These are phyloP conservation scores for Ascocoryne sarcoides DNA, from an alignment of 2,329 filamentous ascomycete genomes.

Conservation along the genomic window DNA sequence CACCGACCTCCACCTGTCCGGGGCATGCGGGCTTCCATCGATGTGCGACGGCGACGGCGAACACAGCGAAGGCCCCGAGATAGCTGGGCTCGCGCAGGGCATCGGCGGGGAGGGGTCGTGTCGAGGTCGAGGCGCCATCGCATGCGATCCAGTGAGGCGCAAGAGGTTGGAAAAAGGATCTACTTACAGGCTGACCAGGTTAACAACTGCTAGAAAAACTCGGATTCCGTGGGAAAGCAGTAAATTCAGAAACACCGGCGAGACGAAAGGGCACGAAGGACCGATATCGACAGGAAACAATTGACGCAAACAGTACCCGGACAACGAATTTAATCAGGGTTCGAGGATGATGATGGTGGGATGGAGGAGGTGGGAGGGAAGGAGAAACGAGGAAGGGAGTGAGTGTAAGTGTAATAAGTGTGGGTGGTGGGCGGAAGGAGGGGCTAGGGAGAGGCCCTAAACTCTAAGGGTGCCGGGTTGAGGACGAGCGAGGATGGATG, in stretches of 20 bases:
- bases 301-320: constrained; percentile 21
- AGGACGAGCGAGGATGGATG: constrained; percentile 1
- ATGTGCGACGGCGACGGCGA: constrained; percentile 13
- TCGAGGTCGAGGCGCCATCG: constrained; percentile 21
- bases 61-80: constrained; percentile 6
- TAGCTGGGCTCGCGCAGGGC: constrained; percentile 2
- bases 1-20: constrained; percentile 12
- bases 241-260: constrained; percentile 30
- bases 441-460: constrained; percentile 1
- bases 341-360: constrained; percentile 18
- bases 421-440: constrained; percentile 3
- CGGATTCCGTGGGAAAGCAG: constrained; percentile 24
- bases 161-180: constrained; percentile 21
- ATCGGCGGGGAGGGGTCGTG: constrained; percentile 17
- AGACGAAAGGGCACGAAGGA: constrained; percentile 29
- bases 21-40: constrained; percentile 13
- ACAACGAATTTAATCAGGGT: constrained; percentile 17
- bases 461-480: background rate
- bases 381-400: constrained; percentile 8
- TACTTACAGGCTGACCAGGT: constrained; percentile 26
- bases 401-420: constrained; percentile 5
- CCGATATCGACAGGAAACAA: constrained; percentile 30
- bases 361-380: constrained; percentile 15
- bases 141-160: constrained; percentile 24
- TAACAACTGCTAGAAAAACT: constrained; percentile 24